Percentiles rank a stretch among this genome's conserved stretches.
phyloP scores from a whole-genome alignment of 2,329 filamentous ascomycete genomes.

The Fusarium equiseti region DNA sequence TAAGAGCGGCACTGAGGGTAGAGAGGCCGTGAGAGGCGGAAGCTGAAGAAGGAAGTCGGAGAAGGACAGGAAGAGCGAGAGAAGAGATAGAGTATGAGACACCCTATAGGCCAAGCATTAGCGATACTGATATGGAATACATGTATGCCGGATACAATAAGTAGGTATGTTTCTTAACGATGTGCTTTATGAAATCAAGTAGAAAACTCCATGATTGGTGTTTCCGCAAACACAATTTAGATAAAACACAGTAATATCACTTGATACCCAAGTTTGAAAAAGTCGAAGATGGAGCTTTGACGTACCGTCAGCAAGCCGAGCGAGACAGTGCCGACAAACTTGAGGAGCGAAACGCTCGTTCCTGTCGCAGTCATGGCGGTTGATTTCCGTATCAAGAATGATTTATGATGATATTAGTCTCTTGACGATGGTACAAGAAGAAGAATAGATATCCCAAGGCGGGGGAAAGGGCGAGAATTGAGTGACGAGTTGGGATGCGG shows the following conservation, averaged over 20 bases:
- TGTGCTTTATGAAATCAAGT: too few relatives aligned
- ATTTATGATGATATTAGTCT: conserved; percentile 1
- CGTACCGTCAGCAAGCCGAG: conserved; percentile 89
- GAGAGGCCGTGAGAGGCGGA: conserved; percentile 77
- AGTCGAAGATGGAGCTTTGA: conserved; percentile 35
- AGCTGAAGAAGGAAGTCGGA: conserved; percentile 81
- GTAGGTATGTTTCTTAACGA: background rate
- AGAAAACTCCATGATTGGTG: background rate
- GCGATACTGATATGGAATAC: conserved; percentile 8
- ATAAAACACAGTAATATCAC: conserved; percentile 9
- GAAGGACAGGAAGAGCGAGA: conserved; percentile 82
- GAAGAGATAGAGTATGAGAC: conserved; percentile 86
- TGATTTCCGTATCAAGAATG: background rate
- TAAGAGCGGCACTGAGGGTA: conserved; percentile 72
- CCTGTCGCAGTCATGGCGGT: conserved; percentile 73
- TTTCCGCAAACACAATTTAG: background rate
- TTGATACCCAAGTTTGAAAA: conserved; percentile 23
- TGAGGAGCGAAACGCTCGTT: conserved; percentile 80
- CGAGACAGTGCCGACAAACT: conserved; percentile 93
- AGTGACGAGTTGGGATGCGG: conserved; percentile 27
- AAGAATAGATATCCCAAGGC: conserved; percentile 8
- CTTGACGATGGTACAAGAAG: conserved; percentile 2
- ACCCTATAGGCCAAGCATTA: conserved; percentile 69
- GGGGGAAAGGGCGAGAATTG: conserved; percentile 25
- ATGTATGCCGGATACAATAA: background rate